Base-by-base conservation (phyloP, 306 rosid species). In the Cotoneaster glaucophyllus region DNA sequence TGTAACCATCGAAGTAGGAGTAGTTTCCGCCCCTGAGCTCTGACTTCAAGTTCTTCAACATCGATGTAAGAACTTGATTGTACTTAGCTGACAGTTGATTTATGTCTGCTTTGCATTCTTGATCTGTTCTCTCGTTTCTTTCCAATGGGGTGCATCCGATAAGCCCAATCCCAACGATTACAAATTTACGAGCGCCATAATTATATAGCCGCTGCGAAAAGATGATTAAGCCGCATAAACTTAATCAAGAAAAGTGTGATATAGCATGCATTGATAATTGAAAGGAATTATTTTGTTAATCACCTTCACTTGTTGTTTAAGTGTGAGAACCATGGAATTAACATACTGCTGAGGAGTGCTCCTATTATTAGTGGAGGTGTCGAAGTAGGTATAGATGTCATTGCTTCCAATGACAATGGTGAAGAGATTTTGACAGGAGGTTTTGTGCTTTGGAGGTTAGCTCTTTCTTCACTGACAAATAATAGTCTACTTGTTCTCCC, bases 61-160 rank as follows among this genome's bases (percentile, higher is more conserved):
- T 85, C 26, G 88, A 77, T 45, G 78, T 77, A 52, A 91, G 90
- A 44, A 6, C 82, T 58, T 66, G 74, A 74, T 90, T 90, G 81
- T 85, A 94, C 29, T 75, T 75, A 1, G 44, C 1, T 0, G 88
- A 57, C 87, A 78, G 59, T 3, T 25, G 6, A 72, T 91, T 94
- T 24, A 83, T 71, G 15, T 85, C 95, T 21, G 68, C 73, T 44
- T 81, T 58, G 70, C 98, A 94, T 68, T 85, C 78, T 19, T 37
- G 87, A 24, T 68, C 41, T 21, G 65, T 28, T 82, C 65, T 75
- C 78, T 75, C 74, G 19, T 75, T 41, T 84, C 97, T 94, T 65
- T 32, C 76, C 1, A 84, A 45, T 4, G 98, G 98, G 61, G 91
- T 73, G 81, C 98, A 94, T 63, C 97, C 98, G 69, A 91, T 80